phyloP scores from a whole-genome alignment of 306 rosid genomes.

The Ziziphus jujuba region DNA sequence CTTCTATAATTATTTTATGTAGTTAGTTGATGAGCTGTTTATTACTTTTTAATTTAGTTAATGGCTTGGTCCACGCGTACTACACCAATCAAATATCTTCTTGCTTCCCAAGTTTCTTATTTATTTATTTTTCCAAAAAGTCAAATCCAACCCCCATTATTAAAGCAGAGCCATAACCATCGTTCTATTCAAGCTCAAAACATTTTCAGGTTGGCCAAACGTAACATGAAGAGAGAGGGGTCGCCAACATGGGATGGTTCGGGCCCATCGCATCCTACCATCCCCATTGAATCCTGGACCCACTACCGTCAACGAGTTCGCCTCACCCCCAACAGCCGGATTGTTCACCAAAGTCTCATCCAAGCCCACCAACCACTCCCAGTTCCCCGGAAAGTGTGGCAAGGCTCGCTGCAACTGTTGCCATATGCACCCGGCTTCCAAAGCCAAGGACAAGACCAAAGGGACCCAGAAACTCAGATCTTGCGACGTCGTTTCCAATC shows the following conservation, averaged over 20 bases:
- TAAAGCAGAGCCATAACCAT: neutral
- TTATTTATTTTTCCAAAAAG: neutral
- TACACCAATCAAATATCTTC: slow-evolving; percentile 36
- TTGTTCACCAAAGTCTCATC: slow-evolving; percentile 53
- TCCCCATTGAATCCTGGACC: slow-evolving; percentile 40
- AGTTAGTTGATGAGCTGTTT: slow-evolving; percentile 23
- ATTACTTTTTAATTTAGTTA: neutral
- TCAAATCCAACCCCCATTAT: neutral
- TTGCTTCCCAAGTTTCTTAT: slow-evolving; percentile 49
- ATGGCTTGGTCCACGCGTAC: slow-evolving; percentile 42
- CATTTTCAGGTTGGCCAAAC: slow-evolving; percentile 13
- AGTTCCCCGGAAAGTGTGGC: slow-evolving; percentile 66
- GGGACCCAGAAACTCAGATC: slow-evolving; percentile 51
- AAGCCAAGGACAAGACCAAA: slow-evolving; percentile 59
- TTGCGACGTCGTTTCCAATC: slow-evolving; percentile 11
- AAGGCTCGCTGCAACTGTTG: slow-evolving; percentile 41
- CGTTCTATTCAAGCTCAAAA: neutral
- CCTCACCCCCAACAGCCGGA: slow-evolving; percentile 56
- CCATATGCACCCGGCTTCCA: slow-evolving; percentile 48
- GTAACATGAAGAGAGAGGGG: slow-evolving; percentile 79
- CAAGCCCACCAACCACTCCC: slow-evolving; percentile 78
- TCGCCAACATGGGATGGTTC: slow-evolving; percentile 81
- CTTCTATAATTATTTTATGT: no score
- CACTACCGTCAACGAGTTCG: slow-evolving; percentile 30
- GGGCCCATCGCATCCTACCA: slow-evolving; percentile 50